phyloP scores from a whole-genome alignment of 345 rosid species.

The Eucalyptus decipiens region DNA sequence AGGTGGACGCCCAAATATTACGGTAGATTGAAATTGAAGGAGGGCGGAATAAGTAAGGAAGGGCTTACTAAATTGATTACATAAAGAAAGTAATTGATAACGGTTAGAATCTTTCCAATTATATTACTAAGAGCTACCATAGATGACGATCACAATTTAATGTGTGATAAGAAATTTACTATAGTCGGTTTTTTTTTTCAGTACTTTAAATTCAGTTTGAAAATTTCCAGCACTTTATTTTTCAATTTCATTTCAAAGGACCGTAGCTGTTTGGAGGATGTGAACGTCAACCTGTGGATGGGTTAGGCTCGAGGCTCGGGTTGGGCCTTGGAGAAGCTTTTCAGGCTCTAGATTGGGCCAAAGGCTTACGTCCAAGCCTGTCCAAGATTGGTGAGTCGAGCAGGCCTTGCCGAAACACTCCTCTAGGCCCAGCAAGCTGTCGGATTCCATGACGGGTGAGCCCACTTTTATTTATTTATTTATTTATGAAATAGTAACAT shows the following conservation, averaged over 20 bases:
- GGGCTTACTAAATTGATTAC: neutral
- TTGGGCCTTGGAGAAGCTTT: neutral
- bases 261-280: neutral
- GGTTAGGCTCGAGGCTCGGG: neutral
- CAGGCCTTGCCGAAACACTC: neutral
- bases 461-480: neutral
- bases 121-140: neutral
- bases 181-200: neutral
- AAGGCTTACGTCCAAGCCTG: neutral
- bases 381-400: neutral
- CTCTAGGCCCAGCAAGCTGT: neutral
- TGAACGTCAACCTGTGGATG: neutral
- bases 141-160: neutral
- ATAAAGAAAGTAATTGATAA: neutral
- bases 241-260: neutral
- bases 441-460: neutral
- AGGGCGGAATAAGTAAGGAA: neutral
- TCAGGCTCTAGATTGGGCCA: neutral
- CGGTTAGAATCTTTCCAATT: neutral
- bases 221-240: neutral
- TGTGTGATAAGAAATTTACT: neutral
- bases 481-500: neutral
- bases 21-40: neutral
- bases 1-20: neutral
- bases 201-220: neutral